Evolutionary conservation across 805 yeast genomes (phyloP).

Genomic region (Metschnikowia anglica): DNA sequence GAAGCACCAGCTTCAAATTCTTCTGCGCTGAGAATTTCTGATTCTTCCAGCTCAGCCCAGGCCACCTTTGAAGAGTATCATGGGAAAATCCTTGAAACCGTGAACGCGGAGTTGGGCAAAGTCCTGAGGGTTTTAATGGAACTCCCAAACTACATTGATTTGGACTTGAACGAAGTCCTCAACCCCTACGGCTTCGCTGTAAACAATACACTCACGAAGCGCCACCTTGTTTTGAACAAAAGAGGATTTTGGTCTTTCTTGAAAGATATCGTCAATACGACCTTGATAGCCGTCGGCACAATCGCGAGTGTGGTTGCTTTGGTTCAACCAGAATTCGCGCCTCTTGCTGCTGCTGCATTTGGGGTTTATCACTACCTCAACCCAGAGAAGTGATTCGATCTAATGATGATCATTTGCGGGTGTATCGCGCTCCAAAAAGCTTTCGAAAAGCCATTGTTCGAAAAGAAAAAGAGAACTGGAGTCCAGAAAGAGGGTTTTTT

Average conservation of each 20-base stretch:
- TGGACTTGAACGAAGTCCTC: conserved; percentile 5
- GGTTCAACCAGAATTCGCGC: background rate
- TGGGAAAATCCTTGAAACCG: background rate
- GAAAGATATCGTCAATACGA: background rate
- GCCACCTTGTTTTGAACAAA: background rate
- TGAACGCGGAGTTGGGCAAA: background rate
- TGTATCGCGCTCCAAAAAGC: too few species aligned
- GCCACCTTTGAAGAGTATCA: background rate
- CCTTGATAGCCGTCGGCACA: background rate
- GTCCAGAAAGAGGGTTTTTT: too few species aligned
- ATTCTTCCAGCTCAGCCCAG: background rate
- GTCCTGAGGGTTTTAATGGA: conserved; percentile 4
- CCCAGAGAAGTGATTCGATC: too few species aligned
- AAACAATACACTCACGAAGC: background rate
- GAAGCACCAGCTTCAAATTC: background rate
- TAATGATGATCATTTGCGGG: too few species aligned
- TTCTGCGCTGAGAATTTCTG: background rate
- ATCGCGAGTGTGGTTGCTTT: background rate
- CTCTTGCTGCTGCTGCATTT: too few species aligned
- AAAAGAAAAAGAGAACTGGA: too few species aligned
- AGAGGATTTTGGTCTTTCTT: conserved; percentile 3
- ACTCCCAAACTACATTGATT: background rate
- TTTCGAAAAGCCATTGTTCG: too few species aligned
- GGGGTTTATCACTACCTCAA: too few species aligned
- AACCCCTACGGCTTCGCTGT: background rate